Base-by-base conservation (phyloP, 2,329 filamentous ascomycete species). In the Penicillium palitans region DNA sequence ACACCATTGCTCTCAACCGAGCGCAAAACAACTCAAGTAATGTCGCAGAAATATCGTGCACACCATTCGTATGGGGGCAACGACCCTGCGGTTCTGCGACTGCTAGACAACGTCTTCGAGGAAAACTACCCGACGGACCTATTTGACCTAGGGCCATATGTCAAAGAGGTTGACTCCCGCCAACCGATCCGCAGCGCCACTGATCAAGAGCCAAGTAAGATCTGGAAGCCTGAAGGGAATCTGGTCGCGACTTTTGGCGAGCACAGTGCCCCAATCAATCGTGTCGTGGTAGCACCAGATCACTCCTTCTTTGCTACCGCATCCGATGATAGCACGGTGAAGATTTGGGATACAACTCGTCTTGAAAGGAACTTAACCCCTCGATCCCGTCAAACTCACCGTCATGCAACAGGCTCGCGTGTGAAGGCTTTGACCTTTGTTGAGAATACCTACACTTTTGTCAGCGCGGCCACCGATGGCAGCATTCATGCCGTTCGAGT, bases 291-390 rank as follows among this genome's bases (percentile, higher is more conserved):
- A 8, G 88, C 95, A 2, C 91, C 93, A 0, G 95, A 99, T 70
- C 93, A 99, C 72, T 80, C 88, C 5, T 99, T 99, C 77, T 99
- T 99, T 74, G 83, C 97, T 57, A 98, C 95, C 0, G 93, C 88
- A 7, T 93, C 93, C 10, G 91, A 96, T 68, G 95, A 99, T 74
- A 91, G 95, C 3, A 87, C 85, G 7, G 90, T 97, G 57, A 96
- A 91, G 70, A 84, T 99, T 6, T 99, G 95, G 95, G 95, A 99
- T 76, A 89, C 91, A 27, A 87, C 87, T 27, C 85, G 95, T 25
- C 82, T 99, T 7, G 95, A 99, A 76, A 89, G 92, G 45, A 98
- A 97, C 71, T 86, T 98, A 50, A 89, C 90, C 0, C 90, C 96
- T 68, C 86, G 92, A 44, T 92, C 95, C 29, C 84, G 93, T 24